These are phyloP conservation scores for Ogataea paraovalis DNA, from an alignment of 805 yeast species.

Conservation along the genomic window DNA sequence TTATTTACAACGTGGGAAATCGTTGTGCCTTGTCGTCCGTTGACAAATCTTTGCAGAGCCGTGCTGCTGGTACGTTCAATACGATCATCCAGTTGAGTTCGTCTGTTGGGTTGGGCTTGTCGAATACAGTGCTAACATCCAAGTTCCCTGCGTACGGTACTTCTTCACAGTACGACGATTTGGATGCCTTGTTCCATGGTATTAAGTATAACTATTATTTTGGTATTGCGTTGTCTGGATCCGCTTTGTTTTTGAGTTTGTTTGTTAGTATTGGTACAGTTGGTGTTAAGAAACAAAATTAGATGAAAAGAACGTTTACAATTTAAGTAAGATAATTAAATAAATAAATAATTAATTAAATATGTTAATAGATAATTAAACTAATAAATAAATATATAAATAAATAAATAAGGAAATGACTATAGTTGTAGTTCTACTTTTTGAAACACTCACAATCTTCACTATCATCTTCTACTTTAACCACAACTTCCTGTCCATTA, in stretches of 20 bases:
- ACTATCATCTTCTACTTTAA: not conserved
- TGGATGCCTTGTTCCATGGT: constrained; percentile 27
- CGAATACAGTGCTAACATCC: constrained; percentile 37
- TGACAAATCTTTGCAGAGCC: constrained; percentile 34
- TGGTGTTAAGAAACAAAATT: constrained; percentile 16
- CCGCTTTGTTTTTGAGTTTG: constrained; percentile 27
- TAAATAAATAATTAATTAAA: too few species aligned
- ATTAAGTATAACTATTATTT: constrained; percentile 37
- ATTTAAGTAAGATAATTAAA: not conserved
- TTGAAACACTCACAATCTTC: not conserved
- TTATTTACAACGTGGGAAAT: constrained; percentile 43
- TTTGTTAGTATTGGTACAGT: constrained; percentile 36
- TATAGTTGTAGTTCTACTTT: not conserved
- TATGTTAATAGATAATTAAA: not conserved
- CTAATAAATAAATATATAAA: not conserved
- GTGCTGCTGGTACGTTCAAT: constrained; percentile 48
- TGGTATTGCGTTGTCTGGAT: constrained; percentile 34
- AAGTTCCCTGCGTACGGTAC: constrained; percentile 31
- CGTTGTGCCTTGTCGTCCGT: constrained; percentile 41
- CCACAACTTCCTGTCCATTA: not conserved
- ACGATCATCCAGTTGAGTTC: constrained; percentile 39
- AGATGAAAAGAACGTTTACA: not conserved
- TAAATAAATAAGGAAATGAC: not conserved
- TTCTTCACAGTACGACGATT: constrained; percentile 19
- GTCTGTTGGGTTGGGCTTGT: constrained; percentile 39